These are phyloP conservation scores for Curvularia eragrostidis DNA, from an alignment of 2,329 filamentous ascomycete species.

Conservation along the genomic window DNA sequence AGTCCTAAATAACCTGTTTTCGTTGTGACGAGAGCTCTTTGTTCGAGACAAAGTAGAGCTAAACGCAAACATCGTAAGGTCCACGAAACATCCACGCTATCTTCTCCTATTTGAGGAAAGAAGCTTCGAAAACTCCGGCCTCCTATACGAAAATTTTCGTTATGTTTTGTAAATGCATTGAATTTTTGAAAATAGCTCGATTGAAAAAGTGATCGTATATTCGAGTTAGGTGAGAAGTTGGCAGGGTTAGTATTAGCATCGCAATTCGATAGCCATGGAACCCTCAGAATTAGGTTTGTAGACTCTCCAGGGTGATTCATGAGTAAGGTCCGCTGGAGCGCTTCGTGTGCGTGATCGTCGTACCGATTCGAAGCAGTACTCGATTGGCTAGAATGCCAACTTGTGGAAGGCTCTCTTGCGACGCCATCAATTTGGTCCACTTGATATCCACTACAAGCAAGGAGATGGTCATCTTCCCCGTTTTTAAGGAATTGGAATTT, in stretches of 20 bases:
- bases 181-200: neutral
- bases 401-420: neutral
- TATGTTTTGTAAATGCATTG: neutral
- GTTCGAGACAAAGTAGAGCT: neutral
- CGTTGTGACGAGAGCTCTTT: neutral
- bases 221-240: too few species aligned
- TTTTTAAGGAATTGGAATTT: neutral
- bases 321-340: neutral
- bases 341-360: too few species aligned
- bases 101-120: neutral
- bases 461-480: neutral
- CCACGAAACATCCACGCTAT: fast-evolving
- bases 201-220: neutral
- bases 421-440: neutral
- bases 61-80: neutral
- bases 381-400: too few species aligned
- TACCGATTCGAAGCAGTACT: neutral
- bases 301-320: neutral
- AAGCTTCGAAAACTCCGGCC: neutral
- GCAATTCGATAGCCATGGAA: neutral
- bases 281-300: neutral
- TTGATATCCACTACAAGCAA: neutral
- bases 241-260: too few species aligned
- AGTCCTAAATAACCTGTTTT: neutral
- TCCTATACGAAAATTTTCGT: neutral